A percentile compares a stretch with the other conserved stretches of the same genome.
Evolutionary conservation across 805 yeast genomes (phyloP).

Genomic region (Yamadazyma tumulicola): DNA sequence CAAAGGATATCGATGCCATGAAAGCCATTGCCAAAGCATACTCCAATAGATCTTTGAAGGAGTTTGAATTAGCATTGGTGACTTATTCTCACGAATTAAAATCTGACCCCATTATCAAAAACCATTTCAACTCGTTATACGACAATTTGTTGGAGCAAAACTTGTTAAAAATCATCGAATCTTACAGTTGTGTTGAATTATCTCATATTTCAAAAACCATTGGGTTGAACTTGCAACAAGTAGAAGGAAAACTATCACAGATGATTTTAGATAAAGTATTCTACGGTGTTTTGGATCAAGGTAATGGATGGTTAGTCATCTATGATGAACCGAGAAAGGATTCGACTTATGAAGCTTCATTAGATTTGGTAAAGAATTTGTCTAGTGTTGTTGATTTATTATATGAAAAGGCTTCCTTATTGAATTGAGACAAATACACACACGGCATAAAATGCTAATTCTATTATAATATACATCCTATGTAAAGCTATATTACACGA

Average conservation of each 20-base stretch:
- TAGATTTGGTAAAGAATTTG: slow-evolving; percentile 83
- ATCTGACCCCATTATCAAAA: slow-evolving; percentile 81
- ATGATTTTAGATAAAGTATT: slow-evolving; percentile 96
- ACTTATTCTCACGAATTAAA: slow-evolving; percentile 72
- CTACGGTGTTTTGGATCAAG: slow-evolving; percentile 95
- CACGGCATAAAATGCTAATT: background rate
- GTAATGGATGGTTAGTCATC: slow-evolving; percentile 93
- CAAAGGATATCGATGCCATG: slow-evolving; percentile 92
- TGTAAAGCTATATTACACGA: slow-evolving; percentile 15
- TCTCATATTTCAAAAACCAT: slow-evolving; percentile 82
- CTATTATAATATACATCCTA: background rate
- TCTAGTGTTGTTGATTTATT: slow-evolving; percentile 84
- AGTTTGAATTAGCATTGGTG: slow-evolving; percentile 79
- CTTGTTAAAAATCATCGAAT: slow-evolving; percentile 90
- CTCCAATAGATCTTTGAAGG: slow-evolving; percentile 82
- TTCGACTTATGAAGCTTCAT: slow-evolving; percentile 81
- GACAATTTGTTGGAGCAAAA: slow-evolving; percentile 92
- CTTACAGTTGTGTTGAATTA: slow-evolving; percentile 93
- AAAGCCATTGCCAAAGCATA: slow-evolving; percentile 88
- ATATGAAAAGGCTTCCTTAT: slow-evolving; percentile 87
- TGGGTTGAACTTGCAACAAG: slow-evolving; percentile 81
- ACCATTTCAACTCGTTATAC: slow-evolving; percentile 89
- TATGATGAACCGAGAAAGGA: slow-evolving; percentile 88
- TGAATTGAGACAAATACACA: too few species aligned
- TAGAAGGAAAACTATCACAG: slow-evolving; percentile 91